Conservation (phyloP, 345 rosid genomes). For the Abelmoschus esculentus region DNA sequence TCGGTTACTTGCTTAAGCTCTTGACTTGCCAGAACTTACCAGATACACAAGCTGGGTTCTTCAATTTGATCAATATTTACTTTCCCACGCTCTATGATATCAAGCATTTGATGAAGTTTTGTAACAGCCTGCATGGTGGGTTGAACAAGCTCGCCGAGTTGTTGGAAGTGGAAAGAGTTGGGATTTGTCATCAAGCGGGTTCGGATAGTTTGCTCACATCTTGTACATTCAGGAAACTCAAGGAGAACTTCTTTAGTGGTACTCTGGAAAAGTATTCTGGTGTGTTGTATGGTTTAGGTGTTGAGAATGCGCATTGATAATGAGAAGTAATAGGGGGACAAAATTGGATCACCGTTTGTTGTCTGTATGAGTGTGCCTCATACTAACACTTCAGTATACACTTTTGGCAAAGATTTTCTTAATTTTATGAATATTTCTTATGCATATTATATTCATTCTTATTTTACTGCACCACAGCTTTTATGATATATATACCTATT, state of each 20-base stretch:
- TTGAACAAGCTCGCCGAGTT: slow-evolving; percentile 79
- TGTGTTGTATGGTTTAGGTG: slow-evolving; percentile 88
- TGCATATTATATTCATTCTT: background rate
- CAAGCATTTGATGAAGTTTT: slow-evolving; percentile 83
- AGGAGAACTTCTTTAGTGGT: slow-evolving; percentile 68
- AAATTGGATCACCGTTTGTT: slow-evolving; percentile 10
- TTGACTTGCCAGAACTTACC: slow-evolving; percentile 64
- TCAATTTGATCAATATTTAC: slow-evolving; percentile 54
- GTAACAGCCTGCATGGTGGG: slow-evolving; percentile 83
- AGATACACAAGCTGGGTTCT: slow-evolving; percentile 48
- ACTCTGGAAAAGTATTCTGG: slow-evolving; percentile 71
- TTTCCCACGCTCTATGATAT: slow-evolving; percentile 74
- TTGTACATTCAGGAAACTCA: slow-evolving; percentile 74
- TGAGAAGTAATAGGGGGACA: slow-evolving; percentile 1
- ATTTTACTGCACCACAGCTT: background rate
- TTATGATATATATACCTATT: background rate
- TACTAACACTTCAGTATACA: slow-evolving; percentile 18
- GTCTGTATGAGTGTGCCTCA: slow-evolving; percentile 15
- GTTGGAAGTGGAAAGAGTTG: slow-evolving; percentile 78
- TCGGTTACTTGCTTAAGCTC: slow-evolving; percentile 80
- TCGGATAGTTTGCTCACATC: slow-evolving; percentile 89
- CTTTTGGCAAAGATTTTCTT: slow-evolving; percentile 20
- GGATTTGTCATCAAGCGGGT: slow-evolving; percentile 83
- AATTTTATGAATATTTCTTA: slow-evolving; percentile 11
- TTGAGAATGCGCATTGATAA: slow-evolving; percentile 48